Conservation (phyloP, 2,329 filamentous ascomycete species). For the Nigrospora sphaerica region DNA sequence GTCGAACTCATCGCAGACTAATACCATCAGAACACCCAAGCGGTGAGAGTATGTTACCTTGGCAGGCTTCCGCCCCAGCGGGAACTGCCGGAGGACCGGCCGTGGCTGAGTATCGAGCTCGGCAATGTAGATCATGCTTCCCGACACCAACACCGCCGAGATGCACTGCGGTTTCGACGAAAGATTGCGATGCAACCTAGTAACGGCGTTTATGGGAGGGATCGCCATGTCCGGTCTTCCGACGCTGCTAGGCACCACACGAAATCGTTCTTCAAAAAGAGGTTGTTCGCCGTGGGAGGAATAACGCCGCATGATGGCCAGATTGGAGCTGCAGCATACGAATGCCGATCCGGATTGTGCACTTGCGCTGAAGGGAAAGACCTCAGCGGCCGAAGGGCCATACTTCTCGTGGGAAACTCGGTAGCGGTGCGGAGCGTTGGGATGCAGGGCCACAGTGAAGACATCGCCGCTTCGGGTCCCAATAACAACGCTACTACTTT, state of each 20-base stretch:
- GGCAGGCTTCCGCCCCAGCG: slow-evolving; percentile 33
- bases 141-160: slow-evolving; percentile 42
- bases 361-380: slow-evolving; percentile 19
- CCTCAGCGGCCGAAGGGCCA: slow-evolving; percentile 19
- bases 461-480: slow-evolving; percentile 48
- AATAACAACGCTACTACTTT: slow-evolving; percentile 26
- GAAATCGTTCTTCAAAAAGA: slow-evolving; percentile 31
- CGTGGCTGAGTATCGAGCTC: slow-evolving; percentile 33
- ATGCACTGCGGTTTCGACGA: slow-evolving; percentile 29
- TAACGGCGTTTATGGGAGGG: slow-evolving; percentile 40
- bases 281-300: slow-evolving; percentile 1
- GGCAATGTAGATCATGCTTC: slow-evolving; percentile 42
- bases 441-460: slow-evolving; percentile 26
- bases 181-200: slow-evolving; percentile 32
- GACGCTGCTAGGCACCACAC: slow-evolving; percentile 45
- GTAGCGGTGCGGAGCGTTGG: slow-evolving; percentile 7
- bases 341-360: slow-evolving; percentile 37
- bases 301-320: slow-evolving; percentile 11
- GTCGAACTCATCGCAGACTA: slow-evolving; percentile 27
- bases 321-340: slow-evolving; percentile 25
- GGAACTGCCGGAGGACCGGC: slow-evolving; percentile 22
- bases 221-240: slow-evolving; percentile 36
- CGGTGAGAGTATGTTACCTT: slow-evolving; percentile 48
- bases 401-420: slow-evolving; percentile 12
- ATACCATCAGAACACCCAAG: slow-evolving; percentile 48